Evolutionary conservation across 163 green algal species (phyloP), one percentile per base, ranked within the genome.

Genomic region (Scenedesmus sp.): DNA sequence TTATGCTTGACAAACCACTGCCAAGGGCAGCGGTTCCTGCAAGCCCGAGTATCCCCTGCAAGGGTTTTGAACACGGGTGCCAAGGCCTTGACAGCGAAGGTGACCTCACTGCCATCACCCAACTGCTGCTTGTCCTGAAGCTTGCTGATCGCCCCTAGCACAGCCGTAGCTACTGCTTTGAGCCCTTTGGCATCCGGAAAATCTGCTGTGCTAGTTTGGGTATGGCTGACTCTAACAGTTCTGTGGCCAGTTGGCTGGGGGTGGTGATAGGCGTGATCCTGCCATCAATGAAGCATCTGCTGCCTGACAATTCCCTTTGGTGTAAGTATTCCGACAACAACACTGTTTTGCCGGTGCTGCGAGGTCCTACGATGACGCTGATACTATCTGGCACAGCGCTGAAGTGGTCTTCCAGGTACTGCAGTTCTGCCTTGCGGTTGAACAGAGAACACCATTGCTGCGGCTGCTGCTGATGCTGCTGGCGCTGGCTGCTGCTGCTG

Each of bases 231-330:
- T 65, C 79, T 22, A 68, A 22, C 79, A 85, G 56, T 85, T 43
- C 79, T 40, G 22, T 15, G 43, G 79, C 79, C 43, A 85, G 43
- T 24, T 65, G 43, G 79, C 43, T 85, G 30, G 79, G 79, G 43
- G 79, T 68, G 79, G 42, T 44, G 43, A 85, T 65, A 22, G 43
- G 20, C 43, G 79, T 85, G 22, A 61, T 18, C 43, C 79, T 85
- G 79, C 43, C 79, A 59, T 56, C 37, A 53, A 83, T 83, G 76
- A 83, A 83, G 76, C 72, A 81, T 40, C 72, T 81, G 72, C 79
- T 85, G 79, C 42, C 43, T 33, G 12, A 12, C 79, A 68, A 85
- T 2, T 40, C 42, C 43, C 79, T 40, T 68, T 42, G 22, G 20
- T 43, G 42, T 43, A 85, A 43, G 79, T 42, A 85, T 33, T 85